phyloP scores from a whole-genome alignment of 371 early-diverging fungal genomes.

The Syncephalastrum contaminatum region DNA sequence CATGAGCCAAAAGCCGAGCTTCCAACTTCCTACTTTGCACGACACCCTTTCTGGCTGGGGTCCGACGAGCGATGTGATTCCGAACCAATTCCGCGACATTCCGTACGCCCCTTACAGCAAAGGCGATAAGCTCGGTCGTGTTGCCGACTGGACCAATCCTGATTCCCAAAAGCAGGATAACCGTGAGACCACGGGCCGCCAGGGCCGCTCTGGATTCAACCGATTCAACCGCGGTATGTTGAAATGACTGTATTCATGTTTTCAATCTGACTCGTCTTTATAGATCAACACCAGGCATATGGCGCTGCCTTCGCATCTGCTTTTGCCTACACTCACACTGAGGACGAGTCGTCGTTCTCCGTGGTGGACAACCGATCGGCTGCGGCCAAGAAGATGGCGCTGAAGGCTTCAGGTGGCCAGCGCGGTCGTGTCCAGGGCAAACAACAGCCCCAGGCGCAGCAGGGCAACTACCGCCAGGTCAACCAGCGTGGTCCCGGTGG shows the following conservation, averaged over 20 bases:
- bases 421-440: conserved; percentile 38
- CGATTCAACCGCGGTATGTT: conserved; percentile 62
- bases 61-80: conserved; percentile 54
- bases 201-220: conserved; percentile 58
- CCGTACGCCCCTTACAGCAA: conserved; percentile 97
- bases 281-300: conserved; percentile 79
- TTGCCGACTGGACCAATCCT: conserved; percentile 89
- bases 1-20: conserved; percentile 37
- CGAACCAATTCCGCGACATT: conserved; percentile 75
- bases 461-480: conserved; percentile 34
- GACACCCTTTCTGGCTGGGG: conserved; percentile 83
- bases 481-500: conserved; percentile 50
- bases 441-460: conserved; percentile 17
- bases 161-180: conserved; percentile 70
- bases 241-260: conserved; percentile 1
- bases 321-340: conserved; percentile 88
- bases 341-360: conserved; percentile 95
- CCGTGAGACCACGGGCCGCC: conserved; percentile 49
- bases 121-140: conserved; percentile 90
- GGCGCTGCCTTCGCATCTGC: conserved; percentile 85
- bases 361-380: conserved; percentile 89
- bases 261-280: not conserved
- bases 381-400: conserved; percentile 67
- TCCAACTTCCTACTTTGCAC: conserved; percentile 68
- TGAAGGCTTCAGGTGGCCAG: conserved; percentile 52